Conservation (phyloP, 2,329 filamentous ascomycete species). For the Rachicladosporium sp. region DNA sequence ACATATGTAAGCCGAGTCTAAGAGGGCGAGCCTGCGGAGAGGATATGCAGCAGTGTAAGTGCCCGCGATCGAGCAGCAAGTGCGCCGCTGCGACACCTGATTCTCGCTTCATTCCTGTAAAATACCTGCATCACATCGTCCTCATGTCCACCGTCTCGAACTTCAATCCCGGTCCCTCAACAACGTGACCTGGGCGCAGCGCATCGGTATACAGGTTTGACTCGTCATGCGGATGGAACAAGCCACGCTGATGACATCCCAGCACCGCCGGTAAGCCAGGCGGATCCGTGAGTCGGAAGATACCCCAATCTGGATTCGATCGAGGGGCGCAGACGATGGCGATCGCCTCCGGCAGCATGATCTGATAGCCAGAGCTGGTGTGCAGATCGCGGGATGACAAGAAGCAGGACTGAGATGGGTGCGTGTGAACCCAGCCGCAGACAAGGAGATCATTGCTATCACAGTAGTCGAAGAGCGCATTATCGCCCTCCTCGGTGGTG, state of each 20-base stretch:
- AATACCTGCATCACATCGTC: constrained; percentile 7
- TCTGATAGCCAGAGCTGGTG: constrained; percentile 86
- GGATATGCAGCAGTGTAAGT: no score
- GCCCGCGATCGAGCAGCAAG: no score
- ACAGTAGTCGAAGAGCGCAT: constrained; percentile 74
- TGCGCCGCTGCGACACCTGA: no score
- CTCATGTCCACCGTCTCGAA: constrained; percentile 57
- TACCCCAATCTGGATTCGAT: constrained; percentile 66
- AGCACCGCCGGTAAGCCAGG: constrained; percentile 79
- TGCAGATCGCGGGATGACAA: constrained; percentile 92
- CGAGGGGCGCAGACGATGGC: constrained; percentile 91
- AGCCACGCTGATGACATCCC: constrained; percentile 60
- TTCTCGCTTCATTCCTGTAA: not conserved
- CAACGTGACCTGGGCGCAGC: constrained; percentile 44
- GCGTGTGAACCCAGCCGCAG: constrained; percentile 95
- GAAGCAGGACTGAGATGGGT: constrained; percentile 92
- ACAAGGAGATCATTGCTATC: constrained; percentile 72
- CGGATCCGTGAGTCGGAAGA: constrained; percentile 87
- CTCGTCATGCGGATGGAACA: constrained; percentile 70
- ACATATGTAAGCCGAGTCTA: no score
- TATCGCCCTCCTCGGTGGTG: constrained; percentile 64
- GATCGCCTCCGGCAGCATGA: constrained; percentile 92
- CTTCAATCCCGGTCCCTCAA: constrained; percentile 42
- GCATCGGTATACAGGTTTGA: constrained; percentile 70
- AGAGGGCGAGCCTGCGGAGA: no score